These are phyloP conservation scores for Botryobasidium botryosum DNA, from an alignment of 768 basidiomycete genomes.

Conservation along the genomic window DNA sequence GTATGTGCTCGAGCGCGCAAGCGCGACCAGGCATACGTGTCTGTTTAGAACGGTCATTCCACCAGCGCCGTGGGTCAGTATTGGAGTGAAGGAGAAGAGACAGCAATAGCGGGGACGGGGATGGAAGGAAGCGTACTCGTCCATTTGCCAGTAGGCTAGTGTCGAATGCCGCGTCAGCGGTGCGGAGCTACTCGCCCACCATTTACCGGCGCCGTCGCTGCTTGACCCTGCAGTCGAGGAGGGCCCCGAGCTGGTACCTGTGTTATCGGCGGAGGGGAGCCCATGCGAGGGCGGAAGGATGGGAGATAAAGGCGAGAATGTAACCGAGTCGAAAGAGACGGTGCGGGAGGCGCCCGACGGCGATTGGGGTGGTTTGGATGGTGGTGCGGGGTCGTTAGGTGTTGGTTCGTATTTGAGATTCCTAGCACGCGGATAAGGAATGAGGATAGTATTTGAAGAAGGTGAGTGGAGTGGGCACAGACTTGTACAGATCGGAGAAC, in stretches of 20 bases:
- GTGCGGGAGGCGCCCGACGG: background rate
- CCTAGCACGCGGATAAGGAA: background rate
- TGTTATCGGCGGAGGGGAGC: constrained; percentile 11
- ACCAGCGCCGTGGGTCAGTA: background rate
- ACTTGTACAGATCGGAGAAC: constrained; percentile 80
- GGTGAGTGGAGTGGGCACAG: constrained; percentile 9
- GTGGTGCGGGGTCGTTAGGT: background rate
- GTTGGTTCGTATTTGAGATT: background rate
- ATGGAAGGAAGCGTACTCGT: constrained; percentile 37
- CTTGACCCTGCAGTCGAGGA: constrained; percentile 7
- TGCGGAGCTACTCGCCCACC: constrained; percentile 10
- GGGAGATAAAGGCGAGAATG: constrained; percentile 8
- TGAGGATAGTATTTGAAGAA: background rate
- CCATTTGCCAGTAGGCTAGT: constrained; percentile 71
- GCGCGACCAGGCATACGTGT: constrained; percentile 29
- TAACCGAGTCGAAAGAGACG: background rate
- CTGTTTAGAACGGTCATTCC: constrained; percentile 6
- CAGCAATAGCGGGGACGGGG: background rate
- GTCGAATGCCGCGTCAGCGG: constrained; percentile 42
- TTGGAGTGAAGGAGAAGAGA: background rate
- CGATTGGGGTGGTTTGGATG: background rate
- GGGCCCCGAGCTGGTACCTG: constrained; percentile 9
- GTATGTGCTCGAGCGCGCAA: constrained; percentile 56
- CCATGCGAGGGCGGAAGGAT: constrained; percentile 15
- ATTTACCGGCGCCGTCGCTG: constrained; percentile 1